Evolutionary conservation across 768 basidiomycete species (phyloP).

Genomic region (Peribolospora baueri): DNA sequence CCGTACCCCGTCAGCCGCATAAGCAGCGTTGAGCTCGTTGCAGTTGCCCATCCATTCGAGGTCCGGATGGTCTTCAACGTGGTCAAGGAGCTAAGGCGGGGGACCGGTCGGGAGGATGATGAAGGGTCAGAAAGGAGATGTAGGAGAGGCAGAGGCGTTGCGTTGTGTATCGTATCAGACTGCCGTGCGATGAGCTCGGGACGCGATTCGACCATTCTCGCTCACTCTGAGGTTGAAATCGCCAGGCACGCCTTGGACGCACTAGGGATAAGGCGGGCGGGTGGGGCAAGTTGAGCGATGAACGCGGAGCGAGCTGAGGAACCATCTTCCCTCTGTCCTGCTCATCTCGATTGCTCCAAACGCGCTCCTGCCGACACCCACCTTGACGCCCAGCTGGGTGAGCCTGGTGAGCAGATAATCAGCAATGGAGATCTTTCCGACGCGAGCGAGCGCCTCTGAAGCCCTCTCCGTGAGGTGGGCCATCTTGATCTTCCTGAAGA

Average conservation of each 20-base stretch:
- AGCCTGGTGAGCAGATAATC: slow-evolving; percentile 18
- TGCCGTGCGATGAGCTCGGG: slow-evolving; percentile 10
- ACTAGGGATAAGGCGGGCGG: neutral
- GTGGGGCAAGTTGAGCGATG: neutral
- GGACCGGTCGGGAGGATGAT: neutral
- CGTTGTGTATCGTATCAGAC: neutral
- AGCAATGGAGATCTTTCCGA: slow-evolving; percentile 16
- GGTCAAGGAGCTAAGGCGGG: slow-evolving; percentile 36
- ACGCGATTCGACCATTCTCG: neutral
- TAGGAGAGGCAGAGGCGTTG: neutral
- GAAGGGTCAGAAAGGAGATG: too few relatives aligned
- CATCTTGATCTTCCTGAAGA: too few relatives aligned
- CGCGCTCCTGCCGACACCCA: neutral
- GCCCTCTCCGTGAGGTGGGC: too few relatives aligned
- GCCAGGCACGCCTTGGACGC: slow-evolving; percentile 4
- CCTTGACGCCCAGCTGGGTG: slow-evolving; percentile 9
- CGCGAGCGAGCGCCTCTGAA: too few relatives aligned
- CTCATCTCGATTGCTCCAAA: neutral
- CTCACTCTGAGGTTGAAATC: slow-evolving; percentile 10
- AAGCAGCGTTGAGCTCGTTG: slow-evolving; percentile 54
- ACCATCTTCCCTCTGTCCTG: too few relatives aligned
- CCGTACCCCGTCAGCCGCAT: slow-evolving; percentile 42
- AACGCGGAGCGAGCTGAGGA: too few relatives aligned
- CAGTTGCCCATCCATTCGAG: slow-evolving; percentile 52
- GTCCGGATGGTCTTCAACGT: slow-evolving; percentile 15